Evolutionary conservation across 768 basidiomycete species (phyloP), one percentile per base, ranked within the genome.

Genomic region (Melanogaster broomeanus): DNA sequence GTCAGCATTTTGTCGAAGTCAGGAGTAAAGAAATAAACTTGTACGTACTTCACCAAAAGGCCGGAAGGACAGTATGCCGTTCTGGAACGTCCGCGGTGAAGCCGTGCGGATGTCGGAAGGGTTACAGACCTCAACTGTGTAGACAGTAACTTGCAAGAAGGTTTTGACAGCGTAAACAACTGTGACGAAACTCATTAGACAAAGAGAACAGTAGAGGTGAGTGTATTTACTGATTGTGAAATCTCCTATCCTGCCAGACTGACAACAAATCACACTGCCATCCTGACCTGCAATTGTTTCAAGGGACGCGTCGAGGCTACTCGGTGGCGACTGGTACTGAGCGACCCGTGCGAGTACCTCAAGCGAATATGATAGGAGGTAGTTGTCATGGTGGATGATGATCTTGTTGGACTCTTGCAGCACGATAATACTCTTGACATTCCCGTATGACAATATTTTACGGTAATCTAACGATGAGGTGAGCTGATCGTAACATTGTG

Each of bases 151-250:
- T 51, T 87, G 81, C 37, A 89, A 65, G 37, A 84, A 52, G 76
- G 76, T 71, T 85, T 90, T 51, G 73, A 78, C 8, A 24, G 83
- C 81, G 64, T 83, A 90, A 13, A 90, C 74, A 42, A 92, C 91
- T 92, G 16, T 37, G 57, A 51, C 16, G 47, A 24, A 10, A 38
- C 10, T 49, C 13, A 33, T 56, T 18, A 61, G 52, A 50, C 22
- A 37, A 34, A 47, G 37, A 42, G 18, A 51, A 25, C 4, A 3
- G 33, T 15, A 43, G 1, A 21, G 19, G 24, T 30, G 33, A 37
- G 50, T 10, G 24, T 0, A 67, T 78, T 66, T 53, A 90, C 91
- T 63, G 45, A 93, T 65, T 2, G 79, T 76, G 42, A 79, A 77
- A 35, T 76, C 76, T 6, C 73, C 77, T 33, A 88, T 63, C 37